phyloP scores from a whole-genome alignment of 306 rosid genomes.

The Trichosanthes truncata region DNA sequence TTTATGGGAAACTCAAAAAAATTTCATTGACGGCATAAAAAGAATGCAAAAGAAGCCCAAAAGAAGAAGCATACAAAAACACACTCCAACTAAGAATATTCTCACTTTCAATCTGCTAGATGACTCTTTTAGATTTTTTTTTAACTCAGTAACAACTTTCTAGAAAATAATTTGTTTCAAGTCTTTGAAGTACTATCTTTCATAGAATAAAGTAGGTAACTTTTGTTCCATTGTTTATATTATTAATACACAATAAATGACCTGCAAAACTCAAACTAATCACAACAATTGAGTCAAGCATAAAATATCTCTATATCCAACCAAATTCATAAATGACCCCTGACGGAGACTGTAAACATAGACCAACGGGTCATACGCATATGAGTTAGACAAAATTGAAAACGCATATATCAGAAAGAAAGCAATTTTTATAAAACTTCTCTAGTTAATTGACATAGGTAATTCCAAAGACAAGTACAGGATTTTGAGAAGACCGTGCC shows the following conservation, averaged over 20 bases:
- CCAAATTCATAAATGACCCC: background rate
- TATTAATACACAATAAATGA: no score
- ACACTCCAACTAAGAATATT: background rate
- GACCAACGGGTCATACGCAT: background rate
- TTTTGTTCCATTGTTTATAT: background rate
- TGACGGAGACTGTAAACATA: background rate
- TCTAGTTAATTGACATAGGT: background rate
- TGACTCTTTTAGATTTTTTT: background rate
- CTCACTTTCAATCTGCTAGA: background rate
- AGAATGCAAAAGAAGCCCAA: background rate
- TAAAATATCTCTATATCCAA: background rate
- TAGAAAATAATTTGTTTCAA: background rate
- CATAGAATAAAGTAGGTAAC: background rate
- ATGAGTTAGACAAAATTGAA: background rate
- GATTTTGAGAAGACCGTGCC: background rate
- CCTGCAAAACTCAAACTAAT: background rate
- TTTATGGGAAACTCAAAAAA: background rate
- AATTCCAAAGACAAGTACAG: background rate
- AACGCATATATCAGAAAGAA: background rate
- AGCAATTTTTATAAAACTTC: background rate
- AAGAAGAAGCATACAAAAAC: background rate
- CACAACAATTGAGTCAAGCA: background rate
- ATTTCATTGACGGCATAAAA: background rate
- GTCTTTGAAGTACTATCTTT: background rate
- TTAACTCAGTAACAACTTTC: background rate